A percentile compares a stretch with the other conserved stretches of the same genome.
Conservation (phyloP, 768 basidiomycete species). For the Boletus sensibilis region DNA sequence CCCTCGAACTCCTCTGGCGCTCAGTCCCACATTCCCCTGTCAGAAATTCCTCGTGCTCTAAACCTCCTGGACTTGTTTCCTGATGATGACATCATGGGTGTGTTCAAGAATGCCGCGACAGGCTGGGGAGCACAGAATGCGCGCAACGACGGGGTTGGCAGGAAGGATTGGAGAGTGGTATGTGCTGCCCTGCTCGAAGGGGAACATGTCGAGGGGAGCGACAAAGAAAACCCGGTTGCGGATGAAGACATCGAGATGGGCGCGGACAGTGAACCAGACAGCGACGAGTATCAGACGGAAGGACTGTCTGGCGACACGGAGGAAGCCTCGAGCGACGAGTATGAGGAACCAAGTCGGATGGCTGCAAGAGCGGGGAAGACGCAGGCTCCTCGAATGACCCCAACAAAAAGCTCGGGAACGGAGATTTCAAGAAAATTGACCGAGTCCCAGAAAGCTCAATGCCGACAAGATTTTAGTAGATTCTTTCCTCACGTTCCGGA, state of each 20-base stretch:
- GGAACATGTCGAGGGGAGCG: conserved; percentile 28
- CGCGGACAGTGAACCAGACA: conserved; percentile 31
- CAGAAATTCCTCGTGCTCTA: conserved; percentile 60
- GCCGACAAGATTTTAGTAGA: conserved; percentile 60
- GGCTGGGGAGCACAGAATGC: conserved; percentile 55
- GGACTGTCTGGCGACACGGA: conserved; percentile 27
- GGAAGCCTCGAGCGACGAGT: conserved; percentile 32
- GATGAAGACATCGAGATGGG: conserved; percentile 22
- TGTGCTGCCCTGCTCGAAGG: conserved; percentile 71
- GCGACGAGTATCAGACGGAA: conserved; percentile 27
- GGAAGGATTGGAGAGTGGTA: conserved; percentile 77
- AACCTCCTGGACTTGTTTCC: conserved; percentile 61
- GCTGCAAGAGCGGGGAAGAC: conserved; percentile 10
- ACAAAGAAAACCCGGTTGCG: conserved; percentile 6
- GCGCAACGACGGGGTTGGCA: conserved; percentile 44
- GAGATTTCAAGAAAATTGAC: conserved; percentile 37
- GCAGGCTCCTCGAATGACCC: background rate
- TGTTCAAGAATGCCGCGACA: conserved; percentile 72
- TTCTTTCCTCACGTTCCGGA: conserved; percentile 64
- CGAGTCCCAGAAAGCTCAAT: conserved; percentile 50
- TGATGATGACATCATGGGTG: conserved; percentile 69
- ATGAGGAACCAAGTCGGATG: conserved; percentile 17
- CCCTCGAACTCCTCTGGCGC: conserved; percentile 5
- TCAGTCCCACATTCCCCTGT: conserved; percentile 46
- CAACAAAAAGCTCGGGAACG: background rate